Base-by-base conservation (phyloP, 1,284 basidiomycete genomes). In the Porogramme epimiltina region DNA sequence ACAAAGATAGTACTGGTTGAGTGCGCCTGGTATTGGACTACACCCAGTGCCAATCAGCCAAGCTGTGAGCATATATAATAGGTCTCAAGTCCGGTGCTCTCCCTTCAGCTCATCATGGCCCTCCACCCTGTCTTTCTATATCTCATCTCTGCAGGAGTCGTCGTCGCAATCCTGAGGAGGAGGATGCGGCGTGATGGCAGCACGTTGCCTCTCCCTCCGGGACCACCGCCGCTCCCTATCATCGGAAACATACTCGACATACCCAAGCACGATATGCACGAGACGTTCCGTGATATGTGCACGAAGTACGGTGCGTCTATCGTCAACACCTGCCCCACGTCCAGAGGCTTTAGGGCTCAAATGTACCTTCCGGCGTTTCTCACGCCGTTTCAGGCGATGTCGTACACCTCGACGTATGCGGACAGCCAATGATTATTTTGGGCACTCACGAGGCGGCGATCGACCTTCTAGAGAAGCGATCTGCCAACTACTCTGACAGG, bases 401-500 rank as follows among this genome's bases (percentile, higher is more conserved):
- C 4, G 52, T 55, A 4, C 47, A 58, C 28, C 40, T 58, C 5
- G 24, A 54, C 25, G 50, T 38, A 2, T n/a, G 52, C 16, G 52
- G 56, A 2, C 52, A 58, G 31, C 47, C 49, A 2, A 50, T 58
- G 23, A 49, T 58, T 4, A 20, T 58, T 11, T 22, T 58, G 3
- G 50, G 50, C 11, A 38, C 52, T 3, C 52, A 52, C 16, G 51
- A 54, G 9, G 47, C 38, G 1, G 52, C 52, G 0, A 39, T 39
- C 15, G 56, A 55, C 34, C 36, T 75, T 18, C 42, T 58, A 9
- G 52, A 58, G 15, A 58, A 58, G 46, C 56, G 52, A 34, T 54
- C 56, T 15, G 45, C 56, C 3, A 47, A 50, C 22, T 54, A 54
- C 25, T 58, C 56, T 3, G 50, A 52, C 42, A 23, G 52, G 34